A percentile compares a stretch with the other conserved stretches of the same genome.
phyloP scores from a whole-genome alignment of 305 asterid species.

The Lippia alba region DNA sequence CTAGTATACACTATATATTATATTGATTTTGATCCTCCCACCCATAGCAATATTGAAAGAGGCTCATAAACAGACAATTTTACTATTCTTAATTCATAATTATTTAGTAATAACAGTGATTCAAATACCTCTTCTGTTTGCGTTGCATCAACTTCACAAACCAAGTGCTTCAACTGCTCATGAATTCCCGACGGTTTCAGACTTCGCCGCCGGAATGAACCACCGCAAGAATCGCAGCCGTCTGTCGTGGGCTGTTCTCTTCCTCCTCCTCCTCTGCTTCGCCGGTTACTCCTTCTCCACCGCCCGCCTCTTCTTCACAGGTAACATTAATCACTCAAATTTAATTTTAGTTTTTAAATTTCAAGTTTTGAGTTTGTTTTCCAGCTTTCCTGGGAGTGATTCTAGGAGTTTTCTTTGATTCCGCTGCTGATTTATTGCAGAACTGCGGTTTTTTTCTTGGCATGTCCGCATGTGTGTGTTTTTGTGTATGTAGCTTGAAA shows the following conservation, averaged over 20 bases:
- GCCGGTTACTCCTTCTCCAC: conserved; percentile 42
- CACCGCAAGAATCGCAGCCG: conserved; percentile 43
- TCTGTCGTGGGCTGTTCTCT: conserved; percentile 33
- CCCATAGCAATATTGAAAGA: not conserved
- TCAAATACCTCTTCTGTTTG: not conserved
- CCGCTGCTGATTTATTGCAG: not conserved
- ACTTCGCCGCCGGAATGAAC: conserved; percentile 39
- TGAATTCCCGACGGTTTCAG: not conserved
- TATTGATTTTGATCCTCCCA: conserved; percentile 5
- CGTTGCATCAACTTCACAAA: no score
- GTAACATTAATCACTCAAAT: conserved; percentile 24
- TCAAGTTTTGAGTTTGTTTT: no score
- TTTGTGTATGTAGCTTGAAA: not conserved
- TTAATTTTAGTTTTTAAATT: no score
- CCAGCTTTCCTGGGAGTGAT: no score
- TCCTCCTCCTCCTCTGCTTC: conserved; percentile 42
- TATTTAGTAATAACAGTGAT: not conserved
- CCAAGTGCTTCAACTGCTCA: not conserved
- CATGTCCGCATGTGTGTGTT: no score
- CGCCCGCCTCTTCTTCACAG: conserved; percentile 40
- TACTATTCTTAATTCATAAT: not conserved
- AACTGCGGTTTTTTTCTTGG: not conserved
- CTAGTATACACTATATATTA: no score
- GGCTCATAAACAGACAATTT: not conserved
- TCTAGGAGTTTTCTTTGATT: no score